Percentiles rank a stretch among this genome's conserved stretches.
Conservation (phyloP, 2,329 filamentous ascomycete species). For the Thelonectria blattea region DNA sequence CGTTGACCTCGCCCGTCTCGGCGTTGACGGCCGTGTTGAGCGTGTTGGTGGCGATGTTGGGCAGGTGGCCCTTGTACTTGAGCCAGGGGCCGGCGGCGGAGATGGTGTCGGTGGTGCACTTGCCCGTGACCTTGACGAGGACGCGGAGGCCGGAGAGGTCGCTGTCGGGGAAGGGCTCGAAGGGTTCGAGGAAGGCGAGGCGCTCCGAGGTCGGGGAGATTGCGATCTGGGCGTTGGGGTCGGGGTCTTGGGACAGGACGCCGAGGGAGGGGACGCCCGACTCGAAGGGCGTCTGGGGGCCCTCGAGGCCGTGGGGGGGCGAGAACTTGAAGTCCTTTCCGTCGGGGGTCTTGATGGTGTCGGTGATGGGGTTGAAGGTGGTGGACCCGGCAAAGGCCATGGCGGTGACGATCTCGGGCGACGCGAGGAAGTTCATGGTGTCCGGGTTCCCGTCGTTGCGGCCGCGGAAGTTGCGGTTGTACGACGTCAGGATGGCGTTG, state of each 20-base stretch:
- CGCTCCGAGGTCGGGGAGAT: conserved; percentile 89
- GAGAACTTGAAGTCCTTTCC: conserved; percentile 86
- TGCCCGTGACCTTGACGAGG: conserved; percentile 93
- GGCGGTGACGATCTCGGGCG: conserved; percentile 94
- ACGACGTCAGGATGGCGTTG: conserved; percentile 96
- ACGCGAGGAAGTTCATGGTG: conserved; percentile 99
- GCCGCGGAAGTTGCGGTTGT: conserved; percentile 98
- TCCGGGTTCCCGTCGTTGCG: conserved; percentile 96
- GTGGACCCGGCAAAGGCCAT: conserved; percentile 93
- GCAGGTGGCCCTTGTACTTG: conserved; percentile 98
- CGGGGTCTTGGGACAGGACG: conserved; percentile 74
- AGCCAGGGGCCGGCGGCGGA: conserved; percentile 94
- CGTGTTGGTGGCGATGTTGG: conserved; percentile 97
- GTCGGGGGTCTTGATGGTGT: conserved; percentile 78
- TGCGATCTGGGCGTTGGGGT: conserved; percentile 72
- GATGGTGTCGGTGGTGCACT: conserved; percentile 98
- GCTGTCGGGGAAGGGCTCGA: conserved; percentile 76
- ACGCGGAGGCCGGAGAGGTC: conserved; percentile 83
- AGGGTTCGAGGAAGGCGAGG: conserved; percentile 89
- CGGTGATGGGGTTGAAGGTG: conserved; percentile 95
- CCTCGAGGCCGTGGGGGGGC: conserved; percentile 74
- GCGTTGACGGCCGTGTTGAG: conserved; percentile 94
- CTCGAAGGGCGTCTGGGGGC: conserved; percentile 71
- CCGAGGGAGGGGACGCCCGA: conserved; percentile 76
- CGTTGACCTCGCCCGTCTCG: conserved; percentile 90